Base-by-base conservation (phyloP, 2,329 filamentous ascomycete genomes). In the Phyllosticta citrichinensis region DNA sequence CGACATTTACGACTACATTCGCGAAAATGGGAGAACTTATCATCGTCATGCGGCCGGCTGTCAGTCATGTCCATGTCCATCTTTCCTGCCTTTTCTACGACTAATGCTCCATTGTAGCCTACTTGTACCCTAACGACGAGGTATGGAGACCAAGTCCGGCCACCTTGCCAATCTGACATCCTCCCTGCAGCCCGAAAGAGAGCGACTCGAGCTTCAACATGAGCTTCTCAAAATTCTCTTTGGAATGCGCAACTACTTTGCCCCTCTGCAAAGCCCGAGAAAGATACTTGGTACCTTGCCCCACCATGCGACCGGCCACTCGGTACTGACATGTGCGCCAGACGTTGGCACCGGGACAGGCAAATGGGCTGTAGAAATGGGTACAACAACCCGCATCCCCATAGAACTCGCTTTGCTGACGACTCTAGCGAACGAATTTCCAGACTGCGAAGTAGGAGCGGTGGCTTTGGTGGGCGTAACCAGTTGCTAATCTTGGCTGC, bases 291-390 rank as follows among this genome's bases (percentile, higher is more conserved):
- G 40, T 47, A 47, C 40, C 6, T 47, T 19, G 14, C 14, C 14
- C 17, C 1, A 47, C 14, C 40, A n/a, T n/a, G 27, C 27, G 27
- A 12, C 40, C 40, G 40, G n/a, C 40, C 17, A 17, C n/a, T 47
- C n/a, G 40, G 40, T 47, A n/a, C 40, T 47, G 40, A 47, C 40
- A 47, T 8, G 2, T 47, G 14, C 40, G 8, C 17, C 40, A 47
- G 75, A 77, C 63, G 74, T 77, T 62, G 75, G 75, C 47, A 75
- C 73, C 9, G 75, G 75, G 25, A 75, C 73, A 3, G 75, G 75
- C 5, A 71, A 68, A 61, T 77, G 75, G 75, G 73, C 73, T 17
- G 69, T 73, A 52, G 71, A 76, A 56, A 75, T 77, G 68, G 75
- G 74, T 76, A 67, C 6, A 71, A 11, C 8, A 22, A 19, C 33